Base-by-base conservation (phyloP, 192 early-diverging fungal species). In the Gamsiella multidivaricata region DNA sequence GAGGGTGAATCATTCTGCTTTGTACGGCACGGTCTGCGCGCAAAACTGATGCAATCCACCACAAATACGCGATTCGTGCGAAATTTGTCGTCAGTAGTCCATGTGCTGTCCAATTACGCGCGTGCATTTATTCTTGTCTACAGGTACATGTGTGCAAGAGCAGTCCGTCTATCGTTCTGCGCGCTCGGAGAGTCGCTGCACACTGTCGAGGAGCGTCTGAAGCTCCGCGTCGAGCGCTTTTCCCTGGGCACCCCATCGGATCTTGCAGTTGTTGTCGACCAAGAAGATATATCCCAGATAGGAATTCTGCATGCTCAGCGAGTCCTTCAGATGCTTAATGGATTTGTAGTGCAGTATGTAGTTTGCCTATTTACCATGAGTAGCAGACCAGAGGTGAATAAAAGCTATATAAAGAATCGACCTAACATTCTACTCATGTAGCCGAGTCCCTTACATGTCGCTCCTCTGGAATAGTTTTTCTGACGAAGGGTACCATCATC, bases 191-290 rank as follows among this genome's bases (percentile, higher is more conserved):
- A 70, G 58, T n/a, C 56, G 56, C 33, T 70, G 69, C 46, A 62
- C 69, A 41, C 59, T 70, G 12, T 70, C 69, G 7, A 70, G 22
- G 5, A 70, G 51, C 3, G 79, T 84, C 26, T 67, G 66, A 12
- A 86, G 18, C 60, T 88, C 86, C 39, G 66, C 57, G 18, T 55
- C 46, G 0, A 84, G 81, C 10, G 79, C 84, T 7, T 71, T 50
- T 18, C 86, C 86, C 36, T 88, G 85, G 12, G 87, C 85, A 0
- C 75, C 70, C 87, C 87, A 88, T 42, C 87, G 64, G n/a, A 88
- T 84, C 39, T 83, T 83, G 59, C 87, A 86, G 43, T 88, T 72
- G 54, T 72, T 54, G 47, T 88, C 87, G 26, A 88, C 70, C 45
- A 88, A 56, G 56, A 81, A 88, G 4, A 83, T 79, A 51, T 88